Evolutionary conservation across 2,329 filamentous ascomycete genomes (phyloP).

Genomic region (Paecilomyces fulvus): DNA sequence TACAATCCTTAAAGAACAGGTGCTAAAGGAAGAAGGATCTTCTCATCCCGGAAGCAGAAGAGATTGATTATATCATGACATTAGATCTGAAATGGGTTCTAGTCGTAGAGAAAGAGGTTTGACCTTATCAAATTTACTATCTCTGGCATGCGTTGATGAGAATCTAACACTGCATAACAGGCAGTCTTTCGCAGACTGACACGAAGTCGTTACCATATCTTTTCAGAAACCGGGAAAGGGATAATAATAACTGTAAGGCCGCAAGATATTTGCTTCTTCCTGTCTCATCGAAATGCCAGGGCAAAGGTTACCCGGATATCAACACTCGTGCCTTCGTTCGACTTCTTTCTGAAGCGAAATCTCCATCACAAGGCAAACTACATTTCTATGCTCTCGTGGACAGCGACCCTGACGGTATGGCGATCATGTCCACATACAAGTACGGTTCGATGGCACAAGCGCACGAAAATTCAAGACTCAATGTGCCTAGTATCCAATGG

Average conservation of each 20-base stretch:
- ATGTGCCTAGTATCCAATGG: constrained; percentile 44
- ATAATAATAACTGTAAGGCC: constrained; percentile 48
- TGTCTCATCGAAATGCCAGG: constrained; percentile 31
- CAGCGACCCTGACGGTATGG: constrained; percentile 54
- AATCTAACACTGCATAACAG: constrained; percentile 22
- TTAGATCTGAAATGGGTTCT: constrained; percentile 48
- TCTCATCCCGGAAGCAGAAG: constrained; percentile 43
- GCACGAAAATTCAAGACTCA: constrained; percentile 44
- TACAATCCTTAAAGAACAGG: constrained; percentile 8
- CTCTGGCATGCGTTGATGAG: not conserved
- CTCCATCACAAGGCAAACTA: constrained; percentile 16
- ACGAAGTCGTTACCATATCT: constrained; percentile 39
- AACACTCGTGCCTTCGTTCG: constrained; percentile 48
- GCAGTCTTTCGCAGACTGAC: constrained; percentile 53
- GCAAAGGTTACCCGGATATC: constrained; percentile 58
- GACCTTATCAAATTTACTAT: constrained; percentile 2
- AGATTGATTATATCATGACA: constrained; percentile 39
- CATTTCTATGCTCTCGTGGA: constrained; percentile 50
- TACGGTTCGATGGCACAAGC: constrained; percentile 49
- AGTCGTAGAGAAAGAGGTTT: constrained; percentile 56
- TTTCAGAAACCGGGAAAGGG: constrained; percentile 34
- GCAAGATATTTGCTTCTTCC: not conserved
- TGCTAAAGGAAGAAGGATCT: constrained; percentile 33
- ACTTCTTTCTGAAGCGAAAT: constrained; percentile 29
- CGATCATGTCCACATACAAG: constrained; percentile 56